Percentiles rank a stretch among this genome's conserved stretches.
Evolutionary conservation across 1,284 basidiomycete species (phyloP).

Genomic region (Neolentinus lepideus): DNA sequence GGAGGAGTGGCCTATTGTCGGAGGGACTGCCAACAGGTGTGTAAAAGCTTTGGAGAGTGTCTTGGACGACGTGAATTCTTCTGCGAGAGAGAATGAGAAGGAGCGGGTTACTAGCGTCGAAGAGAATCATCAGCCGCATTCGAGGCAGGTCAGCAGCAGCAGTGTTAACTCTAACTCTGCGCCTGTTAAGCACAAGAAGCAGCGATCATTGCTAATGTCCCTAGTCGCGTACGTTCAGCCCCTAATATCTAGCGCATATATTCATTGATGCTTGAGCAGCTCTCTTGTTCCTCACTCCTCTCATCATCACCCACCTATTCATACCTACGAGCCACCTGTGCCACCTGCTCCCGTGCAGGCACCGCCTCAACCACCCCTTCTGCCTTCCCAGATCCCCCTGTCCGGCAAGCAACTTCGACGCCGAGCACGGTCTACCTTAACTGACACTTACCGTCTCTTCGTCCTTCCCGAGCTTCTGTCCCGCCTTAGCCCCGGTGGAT

Average conservation of each 20-base stretch:
- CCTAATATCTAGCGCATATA: background rate
- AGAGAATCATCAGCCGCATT: slow-evolving; percentile 9
- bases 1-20: slow-evolving; percentile 40
- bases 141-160: slow-evolving; percentile 5
- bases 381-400: slow-evolving; percentile 16
- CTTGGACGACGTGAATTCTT: slow-evolving; percentile 43
- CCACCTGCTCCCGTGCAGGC: slow-evolving; percentile 14
- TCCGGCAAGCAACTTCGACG: slow-evolving; percentile 38
- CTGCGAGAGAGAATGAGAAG: slow-evolving; percentile 28
- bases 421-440: slow-evolving; percentile 65
- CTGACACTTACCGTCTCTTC: slow-evolving; percentile 68
- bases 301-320: background rate
- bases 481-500: slow-evolving; percentile 29
- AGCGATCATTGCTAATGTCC: slow-evolving; percentile 59
- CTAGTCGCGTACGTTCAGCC: slow-evolving; percentile 48
- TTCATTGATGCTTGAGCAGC: slow-evolving; percentile 15
- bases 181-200: slow-evolving; percentile 41
- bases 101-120: slow-evolving; percentile 25
- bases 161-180: slow-evolving; percentile 12
- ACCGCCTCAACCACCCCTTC: slow-evolving; percentile 18
- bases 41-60: slow-evolving; percentile 40
- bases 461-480: slow-evolving; percentile 42
- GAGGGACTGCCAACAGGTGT: slow-evolving; percentile 21
- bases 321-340: slow-evolving; percentile 2
- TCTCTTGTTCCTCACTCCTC: slow-evolving; percentile 27